These are phyloP conservation scores for Paramecium sonneborni DNA, from an alignment of 73 alveolate genomes.

Conservation along the genomic window DNA sequence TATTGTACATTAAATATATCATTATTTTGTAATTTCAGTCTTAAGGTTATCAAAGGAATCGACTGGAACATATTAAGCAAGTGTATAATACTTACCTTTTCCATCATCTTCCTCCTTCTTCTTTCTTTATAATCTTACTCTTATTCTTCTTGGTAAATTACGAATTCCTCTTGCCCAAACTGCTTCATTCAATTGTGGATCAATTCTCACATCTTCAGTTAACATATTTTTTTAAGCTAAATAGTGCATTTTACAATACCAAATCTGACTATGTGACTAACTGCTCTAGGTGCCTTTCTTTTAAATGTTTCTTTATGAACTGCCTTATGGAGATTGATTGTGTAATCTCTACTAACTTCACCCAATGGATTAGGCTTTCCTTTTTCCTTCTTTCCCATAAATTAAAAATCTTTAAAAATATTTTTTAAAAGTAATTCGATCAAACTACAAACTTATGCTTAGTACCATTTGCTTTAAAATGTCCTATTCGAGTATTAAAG, in stretches of 20 bases:
- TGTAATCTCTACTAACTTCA: conserved; percentile 89
- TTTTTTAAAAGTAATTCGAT: not conserved
- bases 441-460: conserved; percentile 13
- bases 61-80: conserved; percentile 90
- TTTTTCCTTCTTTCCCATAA: conserved; percentile 53
- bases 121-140: conserved; percentile 85
- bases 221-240: conserved; percentile 84
- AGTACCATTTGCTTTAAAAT: not conserved
- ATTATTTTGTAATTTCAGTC: conserved; percentile 86
- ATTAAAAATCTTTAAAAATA: not conserved
- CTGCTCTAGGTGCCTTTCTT: conserved; percentile 95
- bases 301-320: conserved; percentile 91
- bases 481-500: conserved; percentile 34
- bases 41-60: conserved; percentile 84
- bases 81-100: conserved; percentile 86
- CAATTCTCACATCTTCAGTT: conserved; percentile 95
- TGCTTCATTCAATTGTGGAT: conserved; percentile 91
- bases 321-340: conserved; percentile 90
- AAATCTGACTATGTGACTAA: conserved; percentile 87
- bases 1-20: conserved; percentile 12
- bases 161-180: conserved; percentile 95
- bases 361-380: conserved; percentile 60
- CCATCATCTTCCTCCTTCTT: conserved; percentile 95
- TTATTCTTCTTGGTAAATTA: conserved; percentile 94
- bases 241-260: conserved; percentile 15